Base-by-base conservation (phyloP, 805 yeast species). In the Starmerella bombicola region DNA sequence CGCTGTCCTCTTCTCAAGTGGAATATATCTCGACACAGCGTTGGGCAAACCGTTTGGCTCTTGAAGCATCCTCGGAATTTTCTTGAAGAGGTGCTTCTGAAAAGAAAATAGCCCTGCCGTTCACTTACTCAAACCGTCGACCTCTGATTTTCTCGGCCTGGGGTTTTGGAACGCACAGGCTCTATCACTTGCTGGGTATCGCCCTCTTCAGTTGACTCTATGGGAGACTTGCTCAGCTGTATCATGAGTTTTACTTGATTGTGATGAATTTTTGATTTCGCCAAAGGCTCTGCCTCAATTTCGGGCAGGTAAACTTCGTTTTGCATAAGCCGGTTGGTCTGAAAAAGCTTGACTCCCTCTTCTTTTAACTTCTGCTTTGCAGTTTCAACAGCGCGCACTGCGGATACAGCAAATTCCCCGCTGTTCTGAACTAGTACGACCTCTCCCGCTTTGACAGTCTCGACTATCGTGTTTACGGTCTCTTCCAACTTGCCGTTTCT, bases 221-320 rank as follows among this genome's bases (percentile, higher is more conserved):
- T 19, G 2, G 45, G 45, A 9, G 4, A 6, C 5, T 13, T 21
- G 24, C 45, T 40, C 16, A 46, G 39, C 22, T 18, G 12, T 17
- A 46, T 21, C 17, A 23, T 6, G 18, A 43, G 28, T 13, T 5
- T 17, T 10, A 40, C 25, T 5, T 17, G 3, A 23, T 30, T 40
- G 26, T 46, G 49, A 25, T 46, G 49, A 12, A 43, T 40, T 20
- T 33, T 46, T 8, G 25, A 38, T 17, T 40, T 33, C 15, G 31
- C 38, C 18, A 46, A 21, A 5, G 49, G 49, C 23, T 35, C 29
- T 3, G 10, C 21, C n/a, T n/a, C 21, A 12, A 30, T 35, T 8
- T 17, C 20, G 2, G 38, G 28, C 4, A 25, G 29, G 15, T 22
- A 19, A 3, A 40, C 49, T 2, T 34, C 40, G 9, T 26, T 26